Base-by-base conservation (phyloP, 495 filamentous ascomycete genomes). In the Neurospora sp. region DNA sequence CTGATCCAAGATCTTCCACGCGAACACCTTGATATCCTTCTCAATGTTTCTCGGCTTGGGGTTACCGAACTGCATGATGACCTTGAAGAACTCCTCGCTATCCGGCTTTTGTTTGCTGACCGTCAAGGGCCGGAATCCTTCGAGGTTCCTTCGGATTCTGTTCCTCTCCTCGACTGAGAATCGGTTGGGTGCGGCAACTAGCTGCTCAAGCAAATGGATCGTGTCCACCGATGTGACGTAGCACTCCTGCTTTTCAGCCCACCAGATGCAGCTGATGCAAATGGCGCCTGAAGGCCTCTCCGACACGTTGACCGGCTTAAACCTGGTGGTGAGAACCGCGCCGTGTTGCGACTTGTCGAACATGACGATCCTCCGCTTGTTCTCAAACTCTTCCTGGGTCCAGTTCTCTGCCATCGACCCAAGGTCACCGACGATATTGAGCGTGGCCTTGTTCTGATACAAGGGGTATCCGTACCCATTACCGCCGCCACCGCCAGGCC, bases 91-190 rank as follows among this genome's bases (percentile, higher is more conserved):
- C 59, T 94, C 92, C 79, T 97, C 94, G 77, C 91, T 96, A 61
- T 98, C 95, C 2, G 87, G 77, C 82, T 97, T 97, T 70, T 89
- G 88, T 79, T 99, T 99, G 42, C 93, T 97, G 16, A 98, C 93
- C 0, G 96, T 99, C 72, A 91, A 78, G 8, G 96, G 94, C 16
- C 90, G 87, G 84, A 96, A 97, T 0, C 93, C 93, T 78, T 99
- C 96, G 69, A 99, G 84, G 77, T 99, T 99, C 61, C 96, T 87
- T 12, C 96, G 90, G 76, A 99, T 98, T 45, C 96, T 90, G 78
- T 99, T 99, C 87, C 98, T 98, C 83, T 98, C 96, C 78, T 98
- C 94, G 2, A 97, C 93, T 0, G 90, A 94, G 79, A 98, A 98
- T 10, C 91, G 86, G 16, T 89, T 88, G 3, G 84, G 84, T 10